Conservation (phyloP, 768 basidiomycete species). For the Lentinula lateritia region DNA sequence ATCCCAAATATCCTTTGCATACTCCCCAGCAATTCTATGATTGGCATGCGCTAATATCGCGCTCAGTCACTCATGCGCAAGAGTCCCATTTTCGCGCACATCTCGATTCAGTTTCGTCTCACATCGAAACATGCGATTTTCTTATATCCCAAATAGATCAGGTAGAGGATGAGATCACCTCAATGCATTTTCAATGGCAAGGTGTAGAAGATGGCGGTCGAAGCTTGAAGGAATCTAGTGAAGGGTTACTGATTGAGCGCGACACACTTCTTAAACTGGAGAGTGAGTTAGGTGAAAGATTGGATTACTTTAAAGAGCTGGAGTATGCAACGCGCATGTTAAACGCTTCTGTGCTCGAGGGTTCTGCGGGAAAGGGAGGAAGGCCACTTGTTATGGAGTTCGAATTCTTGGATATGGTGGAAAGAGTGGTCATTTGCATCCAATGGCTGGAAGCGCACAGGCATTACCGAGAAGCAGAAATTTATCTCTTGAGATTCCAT, state of each 20-base stretch:
- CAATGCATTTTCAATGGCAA: conserved; percentile 80
- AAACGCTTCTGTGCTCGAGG: conserved; percentile 57
- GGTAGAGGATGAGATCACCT: conserved; percentile 67
- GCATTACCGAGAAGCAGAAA: conserved; percentile 86
- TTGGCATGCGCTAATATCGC: conserved; percentile 88
- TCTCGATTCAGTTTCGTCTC: conserved; percentile 67
- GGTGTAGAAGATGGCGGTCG: conserved; percentile 92
- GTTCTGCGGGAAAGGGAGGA: conserved; percentile 28
- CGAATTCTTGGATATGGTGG: conserved; percentile 95
- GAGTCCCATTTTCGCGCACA: conserved; percentile 90
- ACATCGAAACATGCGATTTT: conserved; percentile 73
- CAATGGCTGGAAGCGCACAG: conserved; percentile 84
- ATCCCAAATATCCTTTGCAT: conserved; percentile 73
- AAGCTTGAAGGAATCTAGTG: conserved; percentile 87
- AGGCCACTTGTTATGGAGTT: conserved; percentile 85
- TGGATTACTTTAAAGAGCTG: conserved; percentile 94
- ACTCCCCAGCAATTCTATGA: conserved; percentile 97
- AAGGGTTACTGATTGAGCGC: conserved; percentile 86
- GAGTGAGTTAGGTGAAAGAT: conserved; percentile 72
- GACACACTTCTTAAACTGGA: conserved; percentile 73
- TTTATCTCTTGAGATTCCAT: conserved; percentile 94
- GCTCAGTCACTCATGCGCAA: conserved; percentile 88
- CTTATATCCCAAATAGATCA: conserved; percentile 69
- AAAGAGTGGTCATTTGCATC: conserved; percentile 90
- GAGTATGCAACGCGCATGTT: conserved; percentile 91